Evolutionary conservation across 768 basidiomycete genomes (phyloP), one percentile per base, ranked within the genome.

Genomic region (Hebeloma cylindrosporum): DNA sequence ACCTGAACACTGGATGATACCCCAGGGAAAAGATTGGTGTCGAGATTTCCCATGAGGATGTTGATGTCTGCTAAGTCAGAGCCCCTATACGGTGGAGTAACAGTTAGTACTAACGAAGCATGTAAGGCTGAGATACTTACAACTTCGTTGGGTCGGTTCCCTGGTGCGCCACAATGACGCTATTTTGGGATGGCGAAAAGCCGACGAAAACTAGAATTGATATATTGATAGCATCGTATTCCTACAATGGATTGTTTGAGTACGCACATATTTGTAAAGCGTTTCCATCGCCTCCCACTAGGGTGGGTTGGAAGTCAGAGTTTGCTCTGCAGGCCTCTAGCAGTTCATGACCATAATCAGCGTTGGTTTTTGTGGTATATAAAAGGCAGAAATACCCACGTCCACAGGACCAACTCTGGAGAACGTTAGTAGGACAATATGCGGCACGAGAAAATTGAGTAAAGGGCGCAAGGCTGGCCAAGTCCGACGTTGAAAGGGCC

Each of bases 81-180:
- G 35, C 70, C 32, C 38, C 75, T 78, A 41, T 5, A 40, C 11
- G 1, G 30, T n/a, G n/a, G n/a, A n/a, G n/a, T n/a, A n/a, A n/a
- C n/a, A n/a, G n/a, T n/a, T 39, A 2, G 6, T 14, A 39, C 50
- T 43, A 67, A 53, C 50, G 76, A 74, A 18, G 70, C 50, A 51
- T 82, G 80, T 3, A 75, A 76, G 38, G 59, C 51, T 22, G 21
- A 13, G 1, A 26, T 6, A 39, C 69, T 56, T 51, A 80, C 79
- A 83, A 52, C 47, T 75, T 54, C 0, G 62, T 70, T 4, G 79
- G 75, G 47, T 83, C 75, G 2, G 82, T 82, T 10, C 81, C 81
- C 54, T 83, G 67, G 51, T 81, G 81, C 1, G 73, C 73, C 6
- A 82, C 77, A 8, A 83, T 69, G 25, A 82, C 69, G 1, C 78